These are phyloP conservation scores for Pseudogymnoascus sp. DNA, from an alignment of 2,329 filamentous ascomycete species.

Conservation along the genomic window DNA sequence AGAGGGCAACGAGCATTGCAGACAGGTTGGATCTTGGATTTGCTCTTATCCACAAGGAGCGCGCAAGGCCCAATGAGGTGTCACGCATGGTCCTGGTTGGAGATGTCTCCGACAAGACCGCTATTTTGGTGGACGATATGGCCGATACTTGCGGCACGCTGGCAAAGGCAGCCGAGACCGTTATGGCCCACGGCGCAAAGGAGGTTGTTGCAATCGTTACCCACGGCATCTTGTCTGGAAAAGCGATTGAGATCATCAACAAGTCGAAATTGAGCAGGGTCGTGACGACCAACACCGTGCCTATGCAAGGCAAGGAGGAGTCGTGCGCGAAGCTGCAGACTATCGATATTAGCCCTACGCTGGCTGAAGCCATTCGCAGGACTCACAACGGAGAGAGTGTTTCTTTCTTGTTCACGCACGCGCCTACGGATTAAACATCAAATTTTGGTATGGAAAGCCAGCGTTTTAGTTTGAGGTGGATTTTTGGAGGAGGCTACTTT, in stretches of 20 bases:
- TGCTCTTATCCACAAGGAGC: conserved; percentile 94
- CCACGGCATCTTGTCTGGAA: conserved; percentile 82
- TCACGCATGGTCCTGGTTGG: conserved; percentile 94
- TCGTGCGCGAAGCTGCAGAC: conserved; percentile 73
- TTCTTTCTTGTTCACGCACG: conserved; percentile 60
- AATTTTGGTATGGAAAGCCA: background rate
- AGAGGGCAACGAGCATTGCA: conserved; percentile 87
- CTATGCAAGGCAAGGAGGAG: conserved; percentile 70
- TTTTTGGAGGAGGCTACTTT: conserved; percentile 6
- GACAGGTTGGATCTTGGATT: conserved; percentile 85
- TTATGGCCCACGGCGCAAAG: conserved; percentile 77
- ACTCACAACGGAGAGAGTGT: conserved; percentile 62
- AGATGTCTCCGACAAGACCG: conserved; percentile 81
- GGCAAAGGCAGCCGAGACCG: conserved; percentile 78
- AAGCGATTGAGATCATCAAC: conserved; percentile 74
- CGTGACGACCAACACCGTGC: conserved; percentile 86
- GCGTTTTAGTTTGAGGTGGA: background rate
- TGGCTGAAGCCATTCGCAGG: conserved; percentile 61
- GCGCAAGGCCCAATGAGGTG: conserved; percentile 82
- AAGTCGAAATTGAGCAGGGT: conserved; percentile 65
- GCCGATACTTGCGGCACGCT: conserved; percentile 89
- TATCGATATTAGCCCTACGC: conserved; percentile 82
- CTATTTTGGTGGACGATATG: conserved; percentile 97
- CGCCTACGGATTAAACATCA: conserved; percentile 39
- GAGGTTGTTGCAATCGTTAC: conserved; percentile 93